Conservation (phyloP, 331 rosid genomes). For the Quercus tomentella region DNA sequence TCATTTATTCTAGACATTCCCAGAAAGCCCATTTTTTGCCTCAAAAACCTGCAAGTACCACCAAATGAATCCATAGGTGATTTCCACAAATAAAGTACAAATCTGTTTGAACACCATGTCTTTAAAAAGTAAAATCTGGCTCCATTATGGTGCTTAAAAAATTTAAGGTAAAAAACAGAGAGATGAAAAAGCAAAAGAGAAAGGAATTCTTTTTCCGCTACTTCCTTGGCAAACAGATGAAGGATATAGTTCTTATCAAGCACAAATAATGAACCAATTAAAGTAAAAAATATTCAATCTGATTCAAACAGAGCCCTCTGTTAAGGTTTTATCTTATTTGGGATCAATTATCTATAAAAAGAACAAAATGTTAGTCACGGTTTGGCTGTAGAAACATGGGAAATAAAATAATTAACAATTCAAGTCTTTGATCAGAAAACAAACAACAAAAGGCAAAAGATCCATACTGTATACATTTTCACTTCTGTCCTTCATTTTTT, state of each 20-base stretch:
- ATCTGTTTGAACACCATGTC: neutral
- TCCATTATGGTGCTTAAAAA: neutral
- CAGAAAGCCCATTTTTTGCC: neutral
- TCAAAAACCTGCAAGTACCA: conserved; percentile 3
- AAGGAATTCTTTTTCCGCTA: neutral
- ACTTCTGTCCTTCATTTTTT: neutral
- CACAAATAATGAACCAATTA: neutral
- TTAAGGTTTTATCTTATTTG: neutral
- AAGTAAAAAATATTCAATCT: neutral
- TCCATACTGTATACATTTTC: neutral
- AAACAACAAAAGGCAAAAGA: neutral
- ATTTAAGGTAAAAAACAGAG: neutral
- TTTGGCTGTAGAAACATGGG: neutral
- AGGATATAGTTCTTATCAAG: neutral
- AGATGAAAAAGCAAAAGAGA: neutral
- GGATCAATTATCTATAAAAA: neutral
- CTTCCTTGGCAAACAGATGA: neutral
- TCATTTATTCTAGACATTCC: conserved; percentile 8
- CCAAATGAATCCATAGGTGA: neutral
- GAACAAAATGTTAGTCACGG: neutral
- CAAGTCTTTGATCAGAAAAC: neutral
- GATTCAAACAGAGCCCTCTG: neutral
- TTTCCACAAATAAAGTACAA: neutral
- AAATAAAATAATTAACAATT: neutral
- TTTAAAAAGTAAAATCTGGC: neutral